Base-by-base conservation (phyloP, 2,329 filamentous ascomycete genomes). In the Penicillium sp. region DNA sequence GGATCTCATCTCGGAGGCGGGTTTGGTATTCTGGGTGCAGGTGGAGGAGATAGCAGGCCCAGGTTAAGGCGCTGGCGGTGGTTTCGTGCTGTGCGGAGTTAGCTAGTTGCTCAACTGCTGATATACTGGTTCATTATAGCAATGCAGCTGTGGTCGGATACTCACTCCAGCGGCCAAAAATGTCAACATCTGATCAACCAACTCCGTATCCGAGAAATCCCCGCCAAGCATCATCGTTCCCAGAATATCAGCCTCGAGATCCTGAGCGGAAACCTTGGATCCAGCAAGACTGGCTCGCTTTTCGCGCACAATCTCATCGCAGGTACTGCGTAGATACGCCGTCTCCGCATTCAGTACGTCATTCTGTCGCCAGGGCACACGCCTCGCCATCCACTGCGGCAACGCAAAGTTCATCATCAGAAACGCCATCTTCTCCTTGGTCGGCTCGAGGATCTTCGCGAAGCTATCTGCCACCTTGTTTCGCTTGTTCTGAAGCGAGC, bases 401-500 rank as follows among this genome's bases (percentile, higher is more conserved):
- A 84, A 56, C 44, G 81, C 63, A 18, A 78, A 72, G 15, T 77
- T 74, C 32, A 78, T 56, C 1, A 78, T 62, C 35, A 80, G 67
- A 56, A 79, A 65, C 38, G 75, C 56, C 45, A 77, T 75, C 27
- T 78, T 76, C 35, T 74, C 73, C 2, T 67, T 70, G 3, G 72
- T 74, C 0, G 76, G 76, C 21, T 77, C 73, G 49, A 84, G 79
- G 39, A 84, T 79, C 1, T 65, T 73, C 16, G 76, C 69, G 63
- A 84, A 85, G 9, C 76, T 81, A 40, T 74, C 68, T 39, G 77
- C 78, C n/a, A 85, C 74, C 55, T 79, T 76, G 63, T 81, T 83
- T 41, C 77, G 67, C 0, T 78, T 77, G 50, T 83, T 73, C 6
- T 76, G 67, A 1, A 85, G 67, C 0, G 80, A 75, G 45, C 79